phyloP scores from a whole-genome alignment of 1,139 yeast genomes.

The Zygoascus sp. region DNA sequence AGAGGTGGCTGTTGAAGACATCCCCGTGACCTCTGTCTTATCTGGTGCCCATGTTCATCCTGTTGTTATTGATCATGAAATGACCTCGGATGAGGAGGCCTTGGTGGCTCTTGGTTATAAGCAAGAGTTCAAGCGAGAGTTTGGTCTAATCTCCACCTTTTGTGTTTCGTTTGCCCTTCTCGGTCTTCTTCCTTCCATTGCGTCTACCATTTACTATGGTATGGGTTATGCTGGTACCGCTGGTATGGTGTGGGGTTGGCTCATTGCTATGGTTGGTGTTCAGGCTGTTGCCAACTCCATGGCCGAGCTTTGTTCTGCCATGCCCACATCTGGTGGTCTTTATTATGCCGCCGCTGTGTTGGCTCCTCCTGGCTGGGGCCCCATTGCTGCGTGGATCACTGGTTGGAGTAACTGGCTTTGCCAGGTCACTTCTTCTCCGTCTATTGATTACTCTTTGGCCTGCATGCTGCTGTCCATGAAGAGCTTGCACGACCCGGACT shows the following conservation, averaged over 20 bases:
- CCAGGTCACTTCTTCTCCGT: constrained; percentile 57
- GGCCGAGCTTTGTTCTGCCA: constrained; percentile 56
- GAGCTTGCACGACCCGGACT: constrained; percentile 36
- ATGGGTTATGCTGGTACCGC: constrained; percentile 52
- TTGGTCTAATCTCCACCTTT: constrained; percentile 56
- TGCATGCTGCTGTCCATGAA: constrained; percentile 55
- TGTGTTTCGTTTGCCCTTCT: constrained; percentile 66
- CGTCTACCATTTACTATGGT: constrained; percentile 39
- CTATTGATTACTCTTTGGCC: constrained; percentile 60
- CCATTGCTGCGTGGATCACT: constrained; percentile 54
- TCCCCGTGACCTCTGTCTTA: constrained; percentile 26
- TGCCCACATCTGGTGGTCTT: constrained; percentile 66
- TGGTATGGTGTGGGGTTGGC: constrained; percentile 64
- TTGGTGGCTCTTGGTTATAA: constrained; percentile 59
- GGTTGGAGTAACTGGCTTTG: constrained; percentile 59
- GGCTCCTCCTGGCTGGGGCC: constrained; percentile 49
- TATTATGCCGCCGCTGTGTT: constrained; percentile 53
- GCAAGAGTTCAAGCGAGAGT: constrained; percentile 63
- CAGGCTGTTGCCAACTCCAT: constrained; percentile 49
- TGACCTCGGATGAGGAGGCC: constrained; percentile 28
- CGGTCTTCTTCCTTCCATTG: constrained; percentile 63
- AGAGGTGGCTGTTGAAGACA: constrained; percentile 24
- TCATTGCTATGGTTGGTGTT: constrained; percentile 48
- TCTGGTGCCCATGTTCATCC: constrained; percentile 25
- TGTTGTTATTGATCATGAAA: constrained; percentile 25